Conservation (phyloP, 768 basidiomycete species). For the Mycena maculata region DNA sequence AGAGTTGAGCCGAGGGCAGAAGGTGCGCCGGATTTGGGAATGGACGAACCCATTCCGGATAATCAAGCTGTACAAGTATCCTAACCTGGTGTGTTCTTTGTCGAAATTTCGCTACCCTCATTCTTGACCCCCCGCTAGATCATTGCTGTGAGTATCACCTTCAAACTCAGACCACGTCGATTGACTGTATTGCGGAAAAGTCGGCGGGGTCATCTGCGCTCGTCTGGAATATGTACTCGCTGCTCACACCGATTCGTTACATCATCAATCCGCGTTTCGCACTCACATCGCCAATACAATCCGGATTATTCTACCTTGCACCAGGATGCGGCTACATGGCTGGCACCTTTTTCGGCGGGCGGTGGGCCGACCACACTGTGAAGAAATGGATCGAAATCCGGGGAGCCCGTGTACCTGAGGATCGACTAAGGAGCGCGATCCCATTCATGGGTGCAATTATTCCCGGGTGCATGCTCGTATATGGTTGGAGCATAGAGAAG, state of each 20-base stretch:
- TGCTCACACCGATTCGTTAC: slow-evolving; percentile 34
- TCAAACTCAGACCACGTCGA: background rate
- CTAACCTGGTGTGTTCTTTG: slow-evolving; percentile 29
- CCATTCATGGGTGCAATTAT: slow-evolving; percentile 28
- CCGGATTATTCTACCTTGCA: slow-evolving; percentile 33
- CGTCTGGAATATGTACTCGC: slow-evolving; percentile 34
- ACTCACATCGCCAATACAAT: slow-evolving; percentile 31
- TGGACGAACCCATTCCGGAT: slow-evolving; percentile 32
- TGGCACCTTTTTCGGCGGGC: slow-evolving; percentile 32
- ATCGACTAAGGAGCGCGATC: slow-evolving; percentile 30
- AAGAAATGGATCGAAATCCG: slow-evolving; percentile 34
- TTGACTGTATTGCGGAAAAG: background rate
- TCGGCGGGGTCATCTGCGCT: slow-evolving; percentile 21
- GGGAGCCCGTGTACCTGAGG: slow-evolving; percentile 28
- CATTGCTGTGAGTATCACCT: slow-evolving; percentile 27
- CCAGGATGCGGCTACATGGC: slow-evolving; percentile 28
- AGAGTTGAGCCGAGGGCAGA: slow-evolving; percentile 18
- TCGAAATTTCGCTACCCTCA: background rate
- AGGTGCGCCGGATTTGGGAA: slow-evolving; percentile 17
- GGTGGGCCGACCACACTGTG: slow-evolving; percentile 33
- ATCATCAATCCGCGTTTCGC: slow-evolving; percentile 27
- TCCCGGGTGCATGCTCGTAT: slow-evolving; percentile 31
- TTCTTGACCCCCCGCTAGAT: slow-evolving; percentile 21
- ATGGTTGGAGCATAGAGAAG: slow-evolving; percentile 35
- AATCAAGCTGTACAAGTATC: slow-evolving; percentile 31